A percentile compares a stretch with the other conserved stretches of the same genome.
Conservation (phyloP, 805 yeast genomes). For the Saccharomycopsis javanensis region DNA sequence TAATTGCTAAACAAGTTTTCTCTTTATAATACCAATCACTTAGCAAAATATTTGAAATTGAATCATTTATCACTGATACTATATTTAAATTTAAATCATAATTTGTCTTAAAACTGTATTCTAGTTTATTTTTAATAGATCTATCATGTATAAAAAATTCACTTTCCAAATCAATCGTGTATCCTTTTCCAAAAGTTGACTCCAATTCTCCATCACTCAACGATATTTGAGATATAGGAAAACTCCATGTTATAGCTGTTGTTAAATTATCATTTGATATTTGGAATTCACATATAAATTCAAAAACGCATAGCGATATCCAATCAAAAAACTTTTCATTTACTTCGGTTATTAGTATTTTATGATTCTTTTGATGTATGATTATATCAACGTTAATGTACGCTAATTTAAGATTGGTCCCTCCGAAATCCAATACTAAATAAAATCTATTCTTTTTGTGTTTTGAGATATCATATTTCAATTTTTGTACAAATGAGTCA, state of each 20-base stretch:
- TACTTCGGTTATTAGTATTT: background rate
- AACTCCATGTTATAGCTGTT: background rate
- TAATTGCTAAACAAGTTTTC: background rate
- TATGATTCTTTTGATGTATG: background rate
- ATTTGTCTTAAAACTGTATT: background rate
- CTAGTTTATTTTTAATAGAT: background rate
- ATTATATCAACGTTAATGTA: background rate
- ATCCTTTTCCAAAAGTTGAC: background rate
- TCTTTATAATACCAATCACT: background rate
- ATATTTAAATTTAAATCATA: background rate
- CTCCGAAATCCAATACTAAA: background rate
- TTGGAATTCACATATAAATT: background rate
- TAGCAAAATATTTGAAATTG: background rate
- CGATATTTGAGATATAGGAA: background rate
- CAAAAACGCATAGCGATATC: background rate
- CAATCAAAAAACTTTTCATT: background rate
- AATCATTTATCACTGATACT: background rate
- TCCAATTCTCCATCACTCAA: background rate
- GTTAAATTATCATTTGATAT: background rate
- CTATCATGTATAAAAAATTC: background rate
- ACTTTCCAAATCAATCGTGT: background rate
- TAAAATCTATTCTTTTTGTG: background rate
- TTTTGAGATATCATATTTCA: background rate
- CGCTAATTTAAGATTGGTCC: background rate
- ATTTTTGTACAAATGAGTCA: background rate